Percentiles rank a stretch among this genome's conserved stretches.
Evolutionary conservation across 2,329 filamentous ascomycete species (phyloP).

Genomic region (Zymoseptoria passerinii): DNA sequence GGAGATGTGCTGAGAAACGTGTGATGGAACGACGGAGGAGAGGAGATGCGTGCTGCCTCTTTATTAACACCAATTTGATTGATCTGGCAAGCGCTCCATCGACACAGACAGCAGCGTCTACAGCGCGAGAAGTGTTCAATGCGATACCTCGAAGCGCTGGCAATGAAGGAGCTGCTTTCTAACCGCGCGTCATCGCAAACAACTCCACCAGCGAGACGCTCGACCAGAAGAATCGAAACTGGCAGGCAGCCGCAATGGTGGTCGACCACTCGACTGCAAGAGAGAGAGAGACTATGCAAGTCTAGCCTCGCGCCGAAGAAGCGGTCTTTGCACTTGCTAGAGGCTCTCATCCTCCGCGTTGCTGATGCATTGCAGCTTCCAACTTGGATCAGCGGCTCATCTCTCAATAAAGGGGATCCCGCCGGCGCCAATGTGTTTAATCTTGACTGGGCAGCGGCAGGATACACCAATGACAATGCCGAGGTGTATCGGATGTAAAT

Average conservation of each 20-base stretch:
- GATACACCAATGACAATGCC: neutral
- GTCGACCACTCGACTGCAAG: neutral
- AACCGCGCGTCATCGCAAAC: slow-evolving; percentile 1
- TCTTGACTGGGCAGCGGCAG: neutral
- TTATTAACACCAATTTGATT: neutral
- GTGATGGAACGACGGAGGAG: neutral
- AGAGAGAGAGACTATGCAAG: neutral
- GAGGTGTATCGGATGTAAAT: neutral
- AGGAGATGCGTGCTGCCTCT: neutral
- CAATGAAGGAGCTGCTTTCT: neutral
- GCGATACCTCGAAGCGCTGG: neutral
- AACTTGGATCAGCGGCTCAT: neutral
- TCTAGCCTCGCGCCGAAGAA: neutral
- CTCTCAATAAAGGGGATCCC: neutral
- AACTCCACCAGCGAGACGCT: slow-evolving; percentile 1
- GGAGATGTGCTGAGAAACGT: neutral
- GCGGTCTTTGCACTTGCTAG: neutral
- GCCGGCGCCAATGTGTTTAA: neutral
- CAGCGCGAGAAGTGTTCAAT: neutral
- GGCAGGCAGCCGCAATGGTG: neutral
- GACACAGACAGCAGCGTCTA: neutral
- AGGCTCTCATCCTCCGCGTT: neutral
- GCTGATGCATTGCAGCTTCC: neutral
- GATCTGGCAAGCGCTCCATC: neutral
- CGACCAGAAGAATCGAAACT: neutral